A percentile compares a stretch with the other conserved stretches of the same genome.
Conservation (phyloP, 2,329 filamentous ascomycete species). For the Madurella fahalii region DNA sequence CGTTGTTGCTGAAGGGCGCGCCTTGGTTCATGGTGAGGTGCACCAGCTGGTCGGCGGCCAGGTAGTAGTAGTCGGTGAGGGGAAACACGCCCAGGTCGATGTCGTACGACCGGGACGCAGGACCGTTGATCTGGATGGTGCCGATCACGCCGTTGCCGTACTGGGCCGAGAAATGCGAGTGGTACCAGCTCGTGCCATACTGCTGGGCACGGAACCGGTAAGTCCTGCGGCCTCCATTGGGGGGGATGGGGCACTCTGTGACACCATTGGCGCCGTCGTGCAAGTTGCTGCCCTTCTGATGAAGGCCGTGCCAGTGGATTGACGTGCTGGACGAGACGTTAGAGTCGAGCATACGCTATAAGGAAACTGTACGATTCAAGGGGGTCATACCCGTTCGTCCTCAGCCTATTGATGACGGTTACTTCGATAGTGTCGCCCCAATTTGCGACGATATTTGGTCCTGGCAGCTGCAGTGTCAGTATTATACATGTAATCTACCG, state of each 20-base stretch:
- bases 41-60: slow-evolving; percentile 29
- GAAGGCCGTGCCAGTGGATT: slow-evolving; percentile 49
- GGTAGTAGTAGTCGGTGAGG: slow-evolving; percentile 49
- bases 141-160: slow-evolving; percentile 48
- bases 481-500: background rate
- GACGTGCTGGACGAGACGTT: slow-evolving; percentile 34
- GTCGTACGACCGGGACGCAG: slow-evolving; percentile 45
- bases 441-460: slow-evolving; percentile 50
- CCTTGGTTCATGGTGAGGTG: slow-evolving; percentile 24
- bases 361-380: background rate
- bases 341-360: slow-evolving; percentile 36
- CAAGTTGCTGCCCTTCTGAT: slow-evolving; percentile 41
- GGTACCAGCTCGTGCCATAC: slow-evolving; percentile 41
- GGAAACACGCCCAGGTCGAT: slow-evolving; percentile 47
- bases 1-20: slow-evolving; percentile 37
- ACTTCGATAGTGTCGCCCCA: slow-evolving; percentile 54
- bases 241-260: slow-evolving; percentile 40
- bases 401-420: slow-evolving; percentile 62
- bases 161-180: slow-evolving; percentile 45
- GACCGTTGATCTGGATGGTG: slow-evolving; percentile 45
- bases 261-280: slow-evolving; percentile 45
- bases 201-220: slow-evolving; percentile 38
- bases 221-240: slow-evolving; percentile 30
- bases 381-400: slow-evolving; percentile 33
- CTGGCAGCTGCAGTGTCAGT: slow-evolving; percentile 24